Evolutionary conservation across 1,284 basidiomycete species (phyloP), one percentile per base, ranked within the genome.

Genomic region (Tilletia walkeri): DNA sequence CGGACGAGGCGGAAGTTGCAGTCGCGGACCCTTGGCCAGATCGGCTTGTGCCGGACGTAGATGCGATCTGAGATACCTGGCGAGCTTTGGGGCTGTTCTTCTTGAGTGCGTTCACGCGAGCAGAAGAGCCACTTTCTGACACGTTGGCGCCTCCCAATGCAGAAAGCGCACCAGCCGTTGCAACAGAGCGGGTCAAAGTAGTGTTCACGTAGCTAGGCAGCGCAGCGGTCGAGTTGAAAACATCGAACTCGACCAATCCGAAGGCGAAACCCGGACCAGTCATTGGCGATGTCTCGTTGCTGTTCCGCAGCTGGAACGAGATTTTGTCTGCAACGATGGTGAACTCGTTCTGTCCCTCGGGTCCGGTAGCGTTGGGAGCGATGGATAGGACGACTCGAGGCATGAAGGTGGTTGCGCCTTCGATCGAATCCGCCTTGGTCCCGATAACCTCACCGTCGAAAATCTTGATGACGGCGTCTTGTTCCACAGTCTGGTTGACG

Each of bases 371-470:
- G 54, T 81, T 76, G 34, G 68, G 34, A 1, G 78, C 77, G 59
- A 81, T 76, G 20, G 77, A 76, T 24, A 81, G 70, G 41, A 75
- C 67, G 20, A 81, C 74, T 5, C 72, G 74, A 16, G 79, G 77
- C 66, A 70, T 67, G 69, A 78, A 81, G 54, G 69, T 66, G 34
- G 65, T 36, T 16, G 54, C 56, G 14, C 56, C 56, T 30, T 61
- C 56, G 56, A 61, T 61, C 18, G 24, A 10, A 16, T 61, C 36
- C 18, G 56, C 20, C 10, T 34, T 6, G 20, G 56, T 61, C 20
- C 56, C 56, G 34, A 61, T 61, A 50, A 97, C 88, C 12, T 90
- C 89, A 16, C 95, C 95, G 69, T 87, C 89, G 85, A 95, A 99
- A 69, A 99, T 86, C 12, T 88, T 84, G 2, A 87, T 85, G 7